A percentile compares a stretch with the other conserved stretches of the same genome.
phyloP scores from a whole-genome alignment of 2,329 filamentous ascomycete species.

The Trichoderma oligosporum region DNA sequence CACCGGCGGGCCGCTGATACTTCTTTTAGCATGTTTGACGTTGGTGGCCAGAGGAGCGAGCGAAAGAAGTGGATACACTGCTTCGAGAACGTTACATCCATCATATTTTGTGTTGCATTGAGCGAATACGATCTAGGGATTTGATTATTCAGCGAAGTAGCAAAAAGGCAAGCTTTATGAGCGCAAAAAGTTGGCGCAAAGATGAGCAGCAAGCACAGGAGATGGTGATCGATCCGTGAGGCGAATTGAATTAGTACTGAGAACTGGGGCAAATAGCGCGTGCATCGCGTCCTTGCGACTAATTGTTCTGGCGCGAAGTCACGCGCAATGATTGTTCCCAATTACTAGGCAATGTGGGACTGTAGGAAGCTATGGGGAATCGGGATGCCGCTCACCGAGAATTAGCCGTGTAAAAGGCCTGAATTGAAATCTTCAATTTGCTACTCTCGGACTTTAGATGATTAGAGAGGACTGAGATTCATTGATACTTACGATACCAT shows the following conservation, averaged over 20 bases:
- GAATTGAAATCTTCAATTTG: neutral
- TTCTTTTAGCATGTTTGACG: slow-evolving; percentile 71
- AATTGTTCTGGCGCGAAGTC: slow-evolving; percentile 32
- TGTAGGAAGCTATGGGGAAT: neutral
- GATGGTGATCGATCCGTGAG: slow-evolving; percentile 6
- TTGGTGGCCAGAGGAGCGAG: neutral
- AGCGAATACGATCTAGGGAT: slow-evolving; percentile 94
- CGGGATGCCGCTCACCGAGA: neutral
- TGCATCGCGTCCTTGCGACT: slow-evolving; percentile 23
- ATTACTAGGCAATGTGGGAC: neutral
- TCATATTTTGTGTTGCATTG: slow-evolving; percentile 97
- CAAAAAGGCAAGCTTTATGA: neutral
- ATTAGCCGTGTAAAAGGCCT: slow-evolving; percentile 5
- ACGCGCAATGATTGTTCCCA: slow-evolving; percentile 25
- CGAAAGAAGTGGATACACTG: slow-evolving; percentile 99
- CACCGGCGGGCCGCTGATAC: slow-evolving; percentile 20
- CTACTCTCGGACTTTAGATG: neutral
- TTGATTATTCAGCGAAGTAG: neutral
- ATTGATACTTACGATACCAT: neutral
- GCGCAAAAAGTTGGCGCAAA: neutral
- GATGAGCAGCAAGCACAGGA: neutral
- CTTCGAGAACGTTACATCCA: slow-evolving; percentile 98
- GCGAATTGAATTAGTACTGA: slow-evolving; percentile 1
- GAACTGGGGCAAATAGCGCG: neutral
- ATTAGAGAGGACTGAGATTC: neutral